Base-by-base conservation (phyloP, 2,329 filamentous ascomycete genomes). In the Talaromyces sp. region DNA sequence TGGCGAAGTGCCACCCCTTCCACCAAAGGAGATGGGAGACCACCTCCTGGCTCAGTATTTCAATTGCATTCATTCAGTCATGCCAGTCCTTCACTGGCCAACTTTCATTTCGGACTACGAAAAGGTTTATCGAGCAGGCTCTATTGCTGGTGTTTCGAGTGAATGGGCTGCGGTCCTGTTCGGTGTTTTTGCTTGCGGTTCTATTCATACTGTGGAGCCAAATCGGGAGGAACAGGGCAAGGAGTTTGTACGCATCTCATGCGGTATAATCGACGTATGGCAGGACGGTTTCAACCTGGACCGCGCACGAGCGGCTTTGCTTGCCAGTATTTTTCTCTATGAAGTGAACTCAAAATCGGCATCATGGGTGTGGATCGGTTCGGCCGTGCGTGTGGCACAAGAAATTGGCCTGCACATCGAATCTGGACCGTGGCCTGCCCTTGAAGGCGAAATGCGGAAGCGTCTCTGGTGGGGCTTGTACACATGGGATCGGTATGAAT, bases 401-500 rank as follows among this genome's bases (percentile, higher is more conserved):
- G 89, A 94, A 60, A 80, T 97, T 41, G 90, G 90, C 0, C 78
- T 97, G 9, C 87, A 97, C 65, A 77, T 83, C 6, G 90, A 96
- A 64, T 83, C 84, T 1, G 87, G 87, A 0, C 81, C 86, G 0
- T 91, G 87, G 81, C 82, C 88, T 2, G 80, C 86, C 1, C 78
- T 96, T 13, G 91, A 96, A 64, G 84, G 84, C 10, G 93, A 97
- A 72, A 91, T 93, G 85, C 85, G 92, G 49, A 85, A 89, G 55
- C 82, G 92, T 50, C 84, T 94, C 2, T 99, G 93, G 93, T 99
- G 94, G 91, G 86, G 90, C 13, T 84, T 96, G 51, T 97, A 97
- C 73, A 85, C 91, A 40, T 86, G 92, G 76, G 94, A 99, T 74
- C 85, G 91, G 85, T 86, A 69, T 67, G 78, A 68, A 14, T 42